Conservation (phyloP, 176 grass and related monocot genomes). For the Alopecurus myosuroides region DNA sequence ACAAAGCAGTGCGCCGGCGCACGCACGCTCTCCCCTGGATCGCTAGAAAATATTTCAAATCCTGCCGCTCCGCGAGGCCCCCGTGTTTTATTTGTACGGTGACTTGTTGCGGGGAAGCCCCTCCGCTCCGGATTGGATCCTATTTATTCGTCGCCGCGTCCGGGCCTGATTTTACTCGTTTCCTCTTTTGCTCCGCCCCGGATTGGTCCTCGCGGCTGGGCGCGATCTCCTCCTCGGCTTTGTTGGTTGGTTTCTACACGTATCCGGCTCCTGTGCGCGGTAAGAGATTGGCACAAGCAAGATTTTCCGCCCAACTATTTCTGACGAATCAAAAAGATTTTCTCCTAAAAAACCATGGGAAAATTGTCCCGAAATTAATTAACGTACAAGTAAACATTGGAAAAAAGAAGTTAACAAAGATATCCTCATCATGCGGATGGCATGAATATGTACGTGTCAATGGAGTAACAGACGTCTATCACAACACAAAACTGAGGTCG, state of each 20-base stretch:
- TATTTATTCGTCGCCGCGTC: background rate
- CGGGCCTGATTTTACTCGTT: background rate
- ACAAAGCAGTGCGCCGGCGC: background rate
- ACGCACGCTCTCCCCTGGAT: background rate
- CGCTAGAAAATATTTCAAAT: constrained; percentile 33
- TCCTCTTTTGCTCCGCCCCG: background rate
- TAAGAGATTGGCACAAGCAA: background rate
- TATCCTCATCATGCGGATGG: background rate
- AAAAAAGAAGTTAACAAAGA: background rate
- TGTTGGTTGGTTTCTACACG: background rate
- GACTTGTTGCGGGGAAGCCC: constrained; percentile 15
- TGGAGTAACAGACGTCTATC: too few relatives aligned
- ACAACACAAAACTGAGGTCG: background rate
- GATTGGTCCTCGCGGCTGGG: background rate
- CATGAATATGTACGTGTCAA: background rate
- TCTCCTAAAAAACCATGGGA: background rate
- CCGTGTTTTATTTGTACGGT: too few relatives aligned
- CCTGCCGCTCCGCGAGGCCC: constrained; percentile 21
- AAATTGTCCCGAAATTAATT: background rate
- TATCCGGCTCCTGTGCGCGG: background rate
- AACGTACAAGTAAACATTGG: background rate
- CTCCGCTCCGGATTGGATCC: background rate
- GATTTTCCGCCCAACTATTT: background rate
- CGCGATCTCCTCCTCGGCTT: background rate
- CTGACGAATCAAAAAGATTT: background rate